Evolutionary conservation across 1,284 basidiomycete species (phyloP).

Genomic region (Erythrobasidium hasegawianum): DNA sequence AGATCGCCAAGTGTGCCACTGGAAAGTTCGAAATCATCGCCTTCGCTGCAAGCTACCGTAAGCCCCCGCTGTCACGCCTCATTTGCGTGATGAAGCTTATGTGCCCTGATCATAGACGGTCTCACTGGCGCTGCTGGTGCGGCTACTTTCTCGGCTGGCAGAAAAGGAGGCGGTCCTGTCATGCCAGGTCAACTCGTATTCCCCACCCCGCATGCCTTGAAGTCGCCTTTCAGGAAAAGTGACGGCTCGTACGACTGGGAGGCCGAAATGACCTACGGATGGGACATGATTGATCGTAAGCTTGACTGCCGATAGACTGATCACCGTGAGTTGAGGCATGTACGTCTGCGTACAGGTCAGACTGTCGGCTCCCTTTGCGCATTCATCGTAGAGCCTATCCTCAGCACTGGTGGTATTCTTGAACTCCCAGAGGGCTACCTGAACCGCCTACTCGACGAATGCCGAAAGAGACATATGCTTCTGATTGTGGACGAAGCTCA

Average conservation of each 20-base stretch:
- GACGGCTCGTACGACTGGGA: slow-evolving; percentile 49
- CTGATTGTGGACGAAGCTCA: slow-evolving; percentile 56
- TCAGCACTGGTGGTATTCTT: slow-evolving; percentile 70
- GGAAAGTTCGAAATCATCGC: slow-evolving; percentile 46
- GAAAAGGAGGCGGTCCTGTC: slow-evolving; percentile 45
- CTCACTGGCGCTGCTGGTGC: slow-evolving; percentile 46
- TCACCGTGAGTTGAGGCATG: too few species aligned
- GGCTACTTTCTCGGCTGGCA: slow-evolving; percentile 45
- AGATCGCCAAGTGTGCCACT: slow-evolving; percentile 48
- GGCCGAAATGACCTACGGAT: slow-evolving; percentile 47
- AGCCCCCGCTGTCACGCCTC: too few species aligned
- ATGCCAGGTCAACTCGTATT: slow-evolving; percentile 29
- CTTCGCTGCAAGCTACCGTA: slow-evolving; percentile 16
- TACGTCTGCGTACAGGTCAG: too few species aligned
- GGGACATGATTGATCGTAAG: slow-evolving; percentile 47
- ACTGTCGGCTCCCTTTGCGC: slow-evolving; percentile 21
- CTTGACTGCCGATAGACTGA: too few species aligned
- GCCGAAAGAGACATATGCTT: slow-evolving; percentile 75
- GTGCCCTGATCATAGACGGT: slow-evolving; percentile 37
- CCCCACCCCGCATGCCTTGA: slow-evolving; percentile 16
- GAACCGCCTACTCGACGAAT: slow-evolving; percentile 70
- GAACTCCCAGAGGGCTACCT: slow-evolving; percentile 78
- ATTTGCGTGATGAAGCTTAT: background rate
- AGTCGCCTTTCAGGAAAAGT: slow-evolving; percentile 46
- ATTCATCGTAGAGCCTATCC: slow-evolving; percentile 74